Evolutionary conservation across 768 basidiomycete species (phyloP).

Genomic region (Nidularia sp.): DNA sequence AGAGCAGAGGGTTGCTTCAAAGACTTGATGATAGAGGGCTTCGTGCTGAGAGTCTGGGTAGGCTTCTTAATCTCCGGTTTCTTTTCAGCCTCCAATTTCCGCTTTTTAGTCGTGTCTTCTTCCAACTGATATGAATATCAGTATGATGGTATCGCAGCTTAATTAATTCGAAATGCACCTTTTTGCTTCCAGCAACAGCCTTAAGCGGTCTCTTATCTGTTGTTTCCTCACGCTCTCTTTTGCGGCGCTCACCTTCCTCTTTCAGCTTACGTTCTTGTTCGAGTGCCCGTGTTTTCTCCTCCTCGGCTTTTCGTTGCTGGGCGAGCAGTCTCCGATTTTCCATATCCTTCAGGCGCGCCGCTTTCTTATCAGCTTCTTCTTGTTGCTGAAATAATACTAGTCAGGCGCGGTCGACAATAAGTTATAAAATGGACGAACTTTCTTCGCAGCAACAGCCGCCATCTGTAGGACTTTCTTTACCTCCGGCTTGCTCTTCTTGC

Average conservation of each 20-base stretch:
- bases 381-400: constrained; percentile 59
- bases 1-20: constrained; percentile 34
- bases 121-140: constrained; percentile 32
- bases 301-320: constrained; percentile 72
- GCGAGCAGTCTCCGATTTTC: constrained; percentile 74
- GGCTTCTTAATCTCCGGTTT: constrained; percentile 58
- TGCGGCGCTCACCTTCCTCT: constrained; percentile 72
- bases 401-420: background rate
- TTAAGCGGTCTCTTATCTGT: constrained; percentile 68
- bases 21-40: constrained; percentile 29
- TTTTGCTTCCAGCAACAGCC: background rate
- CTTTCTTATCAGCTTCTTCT: constrained; percentile 81
- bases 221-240: constrained; percentile 77
- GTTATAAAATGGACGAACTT: constrained; percentile 43
- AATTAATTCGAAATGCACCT: too few species aligned
- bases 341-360: constrained; percentile 71
- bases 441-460: constrained; percentile 83
- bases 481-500: constrained; percentile 71
- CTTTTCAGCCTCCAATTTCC: constrained; percentile 59
- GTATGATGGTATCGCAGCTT: too few species aligned
- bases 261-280: constrained; percentile 72
- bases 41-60: constrained; percentile 45
- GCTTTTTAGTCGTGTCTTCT: constrained; percentile 70
- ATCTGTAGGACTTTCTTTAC: constrained; percentile 76
- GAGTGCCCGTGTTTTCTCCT: constrained; percentile 57